Percentiles rank a stretch among this genome's conserved stretches.
These are phyloP conservation scores for Coemansia sp. DNA, from an alignment of 192 early-diverging fungal genomes.

Conservation along the genomic window DNA sequence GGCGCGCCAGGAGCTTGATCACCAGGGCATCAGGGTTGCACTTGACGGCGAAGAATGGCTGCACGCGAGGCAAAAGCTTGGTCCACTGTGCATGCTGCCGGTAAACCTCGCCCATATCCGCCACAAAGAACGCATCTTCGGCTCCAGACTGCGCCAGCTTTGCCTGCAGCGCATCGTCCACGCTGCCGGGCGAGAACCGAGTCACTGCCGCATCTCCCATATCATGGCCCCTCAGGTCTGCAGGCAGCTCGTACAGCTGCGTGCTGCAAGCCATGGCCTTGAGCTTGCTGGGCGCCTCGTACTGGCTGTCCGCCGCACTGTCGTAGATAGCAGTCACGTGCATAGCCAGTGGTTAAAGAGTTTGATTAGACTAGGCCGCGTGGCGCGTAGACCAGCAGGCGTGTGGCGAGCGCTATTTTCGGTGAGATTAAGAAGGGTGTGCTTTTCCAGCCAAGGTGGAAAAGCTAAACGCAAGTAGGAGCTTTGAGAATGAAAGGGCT, in stretches of 20 bases:
- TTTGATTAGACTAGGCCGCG: not conserved
- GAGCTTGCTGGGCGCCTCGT: not conserved
- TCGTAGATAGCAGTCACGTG: not conserved
- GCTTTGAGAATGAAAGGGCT: not conserved
- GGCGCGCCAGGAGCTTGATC: slow-evolving; percentile 73
- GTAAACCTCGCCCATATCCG: slow-evolving; percentile 89
- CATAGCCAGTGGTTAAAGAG: not conserved
- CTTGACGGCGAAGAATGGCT: slow-evolving; percentile 98
- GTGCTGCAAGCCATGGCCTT: slow-evolving; percentile 9
- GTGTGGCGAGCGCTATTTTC: slow-evolving; percentile 1
- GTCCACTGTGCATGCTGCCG: slow-evolving; percentile 89
- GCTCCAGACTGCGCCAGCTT: slow-evolving; percentile 57
- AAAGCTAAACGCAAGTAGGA: not conserved
- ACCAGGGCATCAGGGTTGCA: slow-evolving; percentile 93
- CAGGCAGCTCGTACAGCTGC: slow-evolving; percentile 19
- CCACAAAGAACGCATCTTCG: slow-evolving; percentile 95
- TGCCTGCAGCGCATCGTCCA: slow-evolving; percentile 34
- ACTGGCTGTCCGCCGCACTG: not conserved
- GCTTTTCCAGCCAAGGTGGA: slow-evolving; percentile 1
- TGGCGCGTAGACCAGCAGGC: slow-evolving; percentile 7
- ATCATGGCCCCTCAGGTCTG: slow-evolving; percentile 23
- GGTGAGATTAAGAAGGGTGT: not conserved
- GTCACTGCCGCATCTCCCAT: slow-evolving; percentile 10
- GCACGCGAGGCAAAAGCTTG: slow-evolving; percentile 82
- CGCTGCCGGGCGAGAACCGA: slow-evolving; percentile 23